phyloP scores from a whole-genome alignment of 192 early-diverging fungal genomes.

The Mortierella alpina region DNA sequence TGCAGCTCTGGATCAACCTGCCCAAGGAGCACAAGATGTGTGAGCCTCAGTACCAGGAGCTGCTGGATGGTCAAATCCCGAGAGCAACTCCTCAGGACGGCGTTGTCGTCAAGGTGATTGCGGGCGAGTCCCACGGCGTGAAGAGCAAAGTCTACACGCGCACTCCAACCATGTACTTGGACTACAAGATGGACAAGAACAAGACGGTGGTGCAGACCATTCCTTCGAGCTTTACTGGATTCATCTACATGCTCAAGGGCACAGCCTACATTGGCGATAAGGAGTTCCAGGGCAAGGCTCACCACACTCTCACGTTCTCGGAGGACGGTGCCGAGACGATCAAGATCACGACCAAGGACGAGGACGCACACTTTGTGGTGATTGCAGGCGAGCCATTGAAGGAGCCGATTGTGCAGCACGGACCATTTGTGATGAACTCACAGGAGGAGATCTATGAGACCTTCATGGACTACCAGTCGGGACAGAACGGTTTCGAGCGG shows the following conservation, averaged over 20 bases:
- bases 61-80: conserved; percentile 50
- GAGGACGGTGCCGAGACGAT: conserved; percentile 39
- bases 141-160: conserved; percentile 23
- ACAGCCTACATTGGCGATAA: conserved; percentile 30
- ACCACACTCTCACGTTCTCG: conserved; percentile 31
- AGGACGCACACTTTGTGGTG: conserved; percentile 43
- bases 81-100: conserved; percentile 19
- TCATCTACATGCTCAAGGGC: conserved; percentile 45
- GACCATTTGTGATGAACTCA: conserved; percentile 78
- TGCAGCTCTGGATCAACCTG: conserved; percentile 80
- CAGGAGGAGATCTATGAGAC: conserved; percentile 66
- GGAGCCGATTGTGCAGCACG: conserved; percentile 67
- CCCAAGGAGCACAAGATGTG: conserved; percentile 69
- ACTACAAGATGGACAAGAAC: conserved; percentile 33
- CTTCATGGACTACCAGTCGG: conserved; percentile 69
- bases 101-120: conserved; percentile 41
- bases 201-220: conserved; percentile 35
- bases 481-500: conserved; percentile 76
- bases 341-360: conserved; percentile 40
- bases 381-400: conserved; percentile 62
- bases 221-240: conserved; percentile 41
- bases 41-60: conserved; percentile 59
- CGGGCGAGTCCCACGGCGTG: conserved; percentile 28
- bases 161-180: conserved; percentile 44
- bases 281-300: conserved; percentile 15